Conservation (phyloP, 2,329 filamentous ascomycete genomes). For the Metarhizium anisopliae region DNA sequence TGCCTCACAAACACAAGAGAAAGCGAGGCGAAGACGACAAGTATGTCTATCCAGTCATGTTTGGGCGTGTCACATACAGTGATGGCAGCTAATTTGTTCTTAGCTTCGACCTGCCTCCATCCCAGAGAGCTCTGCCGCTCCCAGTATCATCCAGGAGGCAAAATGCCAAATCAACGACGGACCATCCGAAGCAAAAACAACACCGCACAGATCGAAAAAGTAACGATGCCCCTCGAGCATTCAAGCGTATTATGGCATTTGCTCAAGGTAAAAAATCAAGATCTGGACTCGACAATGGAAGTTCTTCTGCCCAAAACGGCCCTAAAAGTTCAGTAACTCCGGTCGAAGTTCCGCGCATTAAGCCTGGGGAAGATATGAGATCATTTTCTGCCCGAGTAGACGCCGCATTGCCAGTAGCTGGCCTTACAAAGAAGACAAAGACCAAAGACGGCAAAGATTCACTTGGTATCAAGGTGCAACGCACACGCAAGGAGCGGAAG, state of each 20-base stretch:
- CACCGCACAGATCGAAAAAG: slow-evolving; percentile 33
- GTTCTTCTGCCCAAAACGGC: slow-evolving; percentile 10
- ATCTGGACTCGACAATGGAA: slow-evolving; percentile 65
- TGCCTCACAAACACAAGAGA: slow-evolving; percentile 85
- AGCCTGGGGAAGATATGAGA: slow-evolving; percentile 72
- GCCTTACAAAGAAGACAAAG: slow-evolving; percentile 53
- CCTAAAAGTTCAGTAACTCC: slow-evolving; percentile 14
- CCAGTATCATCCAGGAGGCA: slow-evolving; percentile 29
- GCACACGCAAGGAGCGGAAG: slow-evolving; percentile 76
- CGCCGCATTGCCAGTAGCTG: slow-evolving; percentile 67
- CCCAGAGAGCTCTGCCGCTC: slow-evolving; percentile 41
- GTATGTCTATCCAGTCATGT: slow-evolving; percentile 28
- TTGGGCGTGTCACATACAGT: too few species aligned
- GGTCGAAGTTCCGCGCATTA: slow-evolving; percentile 54
- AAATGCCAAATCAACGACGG: slow-evolving; percentile 15
- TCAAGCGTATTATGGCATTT: slow-evolving; percentile 75
- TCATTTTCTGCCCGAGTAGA: slow-evolving; percentile 81
- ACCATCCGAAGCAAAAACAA: slow-evolving; percentile 36
- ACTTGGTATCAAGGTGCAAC: slow-evolving; percentile 54
- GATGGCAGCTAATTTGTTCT: slow-evolving; percentile 8
- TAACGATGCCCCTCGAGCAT: slow-evolving; percentile 83
- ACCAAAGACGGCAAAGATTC: slow-evolving; percentile 53
- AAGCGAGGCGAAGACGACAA: slow-evolving; percentile 44
- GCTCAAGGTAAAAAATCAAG: slow-evolving; percentile 50
- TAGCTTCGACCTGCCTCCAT: slow-evolving; percentile 42